A percentile compares a stretch with the other conserved stretches of the same genome.
Conservation (phyloP, 345 rosid genomes). For the Psidium friedrichsthalianum region DNA sequence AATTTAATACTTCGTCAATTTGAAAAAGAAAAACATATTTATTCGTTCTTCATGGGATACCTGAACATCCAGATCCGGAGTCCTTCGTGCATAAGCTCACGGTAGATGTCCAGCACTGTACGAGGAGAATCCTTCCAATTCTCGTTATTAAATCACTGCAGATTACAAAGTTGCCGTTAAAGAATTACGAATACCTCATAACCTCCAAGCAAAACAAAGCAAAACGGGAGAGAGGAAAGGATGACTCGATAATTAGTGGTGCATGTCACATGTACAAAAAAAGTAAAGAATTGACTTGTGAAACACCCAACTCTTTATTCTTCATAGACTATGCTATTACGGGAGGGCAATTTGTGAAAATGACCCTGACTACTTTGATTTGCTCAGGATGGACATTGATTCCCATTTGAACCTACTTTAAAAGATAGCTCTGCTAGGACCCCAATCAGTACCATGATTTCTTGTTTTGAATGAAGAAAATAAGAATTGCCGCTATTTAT, state of each 20-base stretch:
- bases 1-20: neutral
- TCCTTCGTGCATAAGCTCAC: conserved; percentile 60
- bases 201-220: neutral
- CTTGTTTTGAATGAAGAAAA: neutral
- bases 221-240: neutral
- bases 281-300: neutral
- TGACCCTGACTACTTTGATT: neutral
- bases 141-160: conserved; percentile 32
- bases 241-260: neutral
- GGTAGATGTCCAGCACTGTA: conserved; percentile 70
- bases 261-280: neutral
- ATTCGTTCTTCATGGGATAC: conserved; percentile 17
- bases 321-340: neutral
- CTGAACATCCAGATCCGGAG: conserved; percentile 94
- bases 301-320: neutral
- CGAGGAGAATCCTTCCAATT: conserved; percentile 68
- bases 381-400: neutral
- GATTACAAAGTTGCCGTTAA: neutral
- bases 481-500: neutral
- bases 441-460: neutral
- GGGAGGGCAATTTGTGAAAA: neutral
- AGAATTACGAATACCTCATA: neutral
- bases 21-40: neutral
- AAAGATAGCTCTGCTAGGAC: neutral
- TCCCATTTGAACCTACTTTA: neutral